A percentile compares a stretch with the other conserved stretches of the same genome.
These are phyloP conservation scores for Colletotrichum sp. DNA, from an alignment of 2,329 filamentous ascomycete genomes.

Conservation along the genomic window DNA sequence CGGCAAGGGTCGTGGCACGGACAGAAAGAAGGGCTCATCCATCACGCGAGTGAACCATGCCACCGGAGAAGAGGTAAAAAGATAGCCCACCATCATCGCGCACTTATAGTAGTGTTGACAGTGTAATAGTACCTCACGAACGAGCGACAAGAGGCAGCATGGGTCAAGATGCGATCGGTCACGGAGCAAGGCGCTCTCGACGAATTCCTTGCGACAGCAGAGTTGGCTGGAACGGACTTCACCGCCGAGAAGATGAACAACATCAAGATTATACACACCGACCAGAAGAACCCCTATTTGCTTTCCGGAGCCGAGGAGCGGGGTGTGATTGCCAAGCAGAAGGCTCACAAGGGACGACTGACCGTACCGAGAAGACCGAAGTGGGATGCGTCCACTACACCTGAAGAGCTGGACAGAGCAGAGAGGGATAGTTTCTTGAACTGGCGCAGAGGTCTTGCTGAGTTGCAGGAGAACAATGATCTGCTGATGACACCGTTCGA, in stretches of 20 bases:
- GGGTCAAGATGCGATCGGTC: constrained; percentile 99
- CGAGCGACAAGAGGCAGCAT: constrained; percentile 86
- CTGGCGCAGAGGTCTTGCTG: constrained; percentile 90
- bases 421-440: constrained; percentile 84
- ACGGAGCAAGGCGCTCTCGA: constrained; percentile 97
- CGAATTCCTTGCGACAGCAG: constrained; percentile 94
- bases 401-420: constrained; percentile 76
- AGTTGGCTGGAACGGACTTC: constrained; percentile 97
- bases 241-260: constrained; percentile 99
- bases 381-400: constrained; percentile 88
- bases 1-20: constrained; percentile 86
- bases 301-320: constrained; percentile 86
- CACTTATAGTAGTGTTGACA: constrained; percentile 23
- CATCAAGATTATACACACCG: constrained; percentile 96
- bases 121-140: constrained; percentile 80
- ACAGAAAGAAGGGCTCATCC: constrained; percentile 73
- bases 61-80: constrained; percentile 74
- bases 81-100: neutral
- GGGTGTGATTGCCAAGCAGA: constrained; percentile 79
- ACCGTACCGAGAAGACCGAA: constrained; percentile 89
- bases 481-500: constrained; percentile 98
- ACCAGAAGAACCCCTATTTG: constrained; percentile 95
- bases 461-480: constrained; percentile 92
- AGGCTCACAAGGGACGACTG: constrained; percentile 76
- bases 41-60: constrained; percentile 75